These are phyloP conservation scores for Ogataea paradorogensis DNA, from an alignment of 805 yeast species.

Conservation along the genomic window DNA sequence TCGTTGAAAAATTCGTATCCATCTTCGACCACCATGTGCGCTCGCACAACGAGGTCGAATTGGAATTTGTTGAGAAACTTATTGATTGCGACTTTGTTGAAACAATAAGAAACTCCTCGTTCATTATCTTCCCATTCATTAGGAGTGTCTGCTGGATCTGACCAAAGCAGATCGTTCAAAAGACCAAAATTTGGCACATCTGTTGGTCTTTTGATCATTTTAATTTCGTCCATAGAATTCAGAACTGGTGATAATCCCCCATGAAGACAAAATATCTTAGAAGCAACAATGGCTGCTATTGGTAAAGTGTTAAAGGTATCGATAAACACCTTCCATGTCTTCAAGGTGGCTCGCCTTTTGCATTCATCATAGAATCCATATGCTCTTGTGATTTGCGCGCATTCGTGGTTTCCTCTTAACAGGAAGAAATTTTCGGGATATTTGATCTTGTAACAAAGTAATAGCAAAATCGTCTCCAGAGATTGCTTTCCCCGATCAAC, in stretches of 20 bases:
- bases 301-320: constrained; percentile 96
- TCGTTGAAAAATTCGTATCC: constrained; percentile 78
- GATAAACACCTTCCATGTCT: constrained; percentile 89
- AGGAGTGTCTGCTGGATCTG: constrained; percentile 79
- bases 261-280: constrained; percentile 89
- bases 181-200: constrained; percentile 85
- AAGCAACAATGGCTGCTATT: constrained; percentile 92
- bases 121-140: constrained; percentile 89
- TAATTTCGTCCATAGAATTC: constrained; percentile 69
- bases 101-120: constrained; percentile 79
- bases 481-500: constrained; percentile 98
- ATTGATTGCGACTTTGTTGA: constrained; percentile 74
- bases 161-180: constrained; percentile 75
- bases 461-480: constrained; percentile 81
- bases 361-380: constrained; percentile 98
- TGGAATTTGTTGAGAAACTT: constrained; percentile 71
- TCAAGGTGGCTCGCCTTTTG: constrained; percentile 86
- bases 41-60: constrained; percentile 78
- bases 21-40: constrained; percentile 86
- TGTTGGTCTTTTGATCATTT: constrained; percentile 74
- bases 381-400: constrained; percentile 94
- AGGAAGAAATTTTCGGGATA: constrained; percentile 95
- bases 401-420: constrained; percentile 94
- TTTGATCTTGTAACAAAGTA: constrained; percentile 91
- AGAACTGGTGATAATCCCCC: constrained; percentile 80